These are phyloP conservation scores for Celoporthe dispersa DNA, from an alignment of 2,329 filamentous ascomycete genomes.

Conservation along the genomic window DNA sequence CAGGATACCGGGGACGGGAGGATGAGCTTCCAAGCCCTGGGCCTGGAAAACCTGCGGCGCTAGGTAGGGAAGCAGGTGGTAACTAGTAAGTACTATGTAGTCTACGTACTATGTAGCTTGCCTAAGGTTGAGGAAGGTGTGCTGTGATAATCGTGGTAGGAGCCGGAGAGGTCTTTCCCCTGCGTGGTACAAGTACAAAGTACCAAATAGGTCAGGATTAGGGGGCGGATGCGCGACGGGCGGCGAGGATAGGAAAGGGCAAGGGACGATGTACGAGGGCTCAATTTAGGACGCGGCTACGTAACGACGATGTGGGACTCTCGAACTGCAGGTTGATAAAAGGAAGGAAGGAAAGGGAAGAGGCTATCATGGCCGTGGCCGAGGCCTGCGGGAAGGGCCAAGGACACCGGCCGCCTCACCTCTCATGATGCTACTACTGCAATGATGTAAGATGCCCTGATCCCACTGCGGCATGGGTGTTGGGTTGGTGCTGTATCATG, in stretches of 20 bases:
- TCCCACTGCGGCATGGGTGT: no score
- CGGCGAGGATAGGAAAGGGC: no score
- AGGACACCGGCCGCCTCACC: neutral
- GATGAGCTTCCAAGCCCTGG: constrained; percentile 5
- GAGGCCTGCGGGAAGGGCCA: neutral
- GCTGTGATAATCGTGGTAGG: neutral
- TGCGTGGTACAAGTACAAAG: neutral
- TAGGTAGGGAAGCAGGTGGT: constrained; percentile 10
- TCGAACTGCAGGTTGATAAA: no score
- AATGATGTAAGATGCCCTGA: no score
- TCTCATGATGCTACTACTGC: neutral
- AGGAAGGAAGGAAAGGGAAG: neutral
- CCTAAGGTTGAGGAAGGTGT: constrained; percentile 5
- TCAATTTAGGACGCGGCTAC: neutral
- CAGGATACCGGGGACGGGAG: constrained; percentile 2
- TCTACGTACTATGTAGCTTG: neutral
- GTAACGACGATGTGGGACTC: neutral
- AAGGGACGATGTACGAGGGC: constrained; percentile 12
- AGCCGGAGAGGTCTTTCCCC: neutral
- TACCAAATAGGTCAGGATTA: neutral
- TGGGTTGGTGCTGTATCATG: no score
- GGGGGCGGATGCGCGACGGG: neutral
- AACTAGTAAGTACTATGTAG: neutral
- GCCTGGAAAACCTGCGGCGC: constrained; percentile 7
- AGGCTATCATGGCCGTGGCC: neutral